Conservation (phyloP, 164 flowering plant genomes). For the Dillenia suffruticosa region DNA sequence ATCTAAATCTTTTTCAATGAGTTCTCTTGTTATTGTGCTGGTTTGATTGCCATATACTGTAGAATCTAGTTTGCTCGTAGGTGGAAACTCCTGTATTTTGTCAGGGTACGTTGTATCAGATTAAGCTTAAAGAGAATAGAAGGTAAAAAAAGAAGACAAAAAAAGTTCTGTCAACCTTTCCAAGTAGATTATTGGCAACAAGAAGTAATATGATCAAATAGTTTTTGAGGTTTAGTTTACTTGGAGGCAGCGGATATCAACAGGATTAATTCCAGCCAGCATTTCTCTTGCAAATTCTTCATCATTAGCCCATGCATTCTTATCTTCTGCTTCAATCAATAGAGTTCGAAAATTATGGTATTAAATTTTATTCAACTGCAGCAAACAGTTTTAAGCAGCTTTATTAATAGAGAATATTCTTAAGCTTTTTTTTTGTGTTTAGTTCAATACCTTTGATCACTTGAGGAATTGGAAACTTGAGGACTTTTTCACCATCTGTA, state of each 20-base stretch:
- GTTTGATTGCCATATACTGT: slow-evolving; percentile 20
- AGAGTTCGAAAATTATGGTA: no score
- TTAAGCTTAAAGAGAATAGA: no score
- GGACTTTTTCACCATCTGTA: slow-evolving; percentile 36
- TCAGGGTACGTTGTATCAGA: background rate
- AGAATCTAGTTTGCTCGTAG: slow-evolving; percentile 13
- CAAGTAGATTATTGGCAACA: no score
- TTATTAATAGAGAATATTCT: no score
- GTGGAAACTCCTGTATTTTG: slow-evolving; percentile 23
- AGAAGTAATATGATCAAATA: background rate
- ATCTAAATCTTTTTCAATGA: slow-evolving; percentile 36
- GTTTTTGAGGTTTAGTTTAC: slow-evolving; percentile 25
- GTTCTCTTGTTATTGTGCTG: slow-evolving; percentile 18
- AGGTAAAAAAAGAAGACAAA: no score
- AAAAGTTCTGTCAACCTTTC: no score
- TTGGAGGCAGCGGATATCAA: slow-evolving; percentile 42
- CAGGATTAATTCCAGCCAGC: slow-evolving; percentile 83
- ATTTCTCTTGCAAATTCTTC: slow-evolving; percentile 83
- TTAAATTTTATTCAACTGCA: no score
- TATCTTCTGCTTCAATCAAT: slow-evolving; percentile 35
- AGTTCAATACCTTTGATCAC: slow-evolving; percentile 28
- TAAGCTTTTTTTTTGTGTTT: no score
- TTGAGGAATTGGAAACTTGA: slow-evolving; percentile 66
- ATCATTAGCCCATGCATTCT: slow-evolving; percentile 78
- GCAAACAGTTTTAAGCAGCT: no score